Percentiles rank a stretch among this genome's conserved stretches.
Conservation (phyloP, 2,329 filamentous ascomycete genomes). For the Exophiala xenobiotica region DNA sequence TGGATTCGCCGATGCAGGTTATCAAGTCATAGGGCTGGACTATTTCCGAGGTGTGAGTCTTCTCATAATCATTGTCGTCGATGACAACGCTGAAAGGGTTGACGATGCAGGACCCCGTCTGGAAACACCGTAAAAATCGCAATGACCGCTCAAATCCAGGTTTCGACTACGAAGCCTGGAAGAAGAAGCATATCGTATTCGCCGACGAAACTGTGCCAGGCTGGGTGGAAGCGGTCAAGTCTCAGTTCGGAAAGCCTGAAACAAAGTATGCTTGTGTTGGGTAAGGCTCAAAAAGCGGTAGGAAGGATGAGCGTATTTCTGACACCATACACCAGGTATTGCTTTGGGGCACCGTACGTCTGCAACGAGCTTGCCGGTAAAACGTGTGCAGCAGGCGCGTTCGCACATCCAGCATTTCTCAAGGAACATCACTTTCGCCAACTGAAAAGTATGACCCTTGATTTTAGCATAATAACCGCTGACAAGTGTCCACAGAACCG, state of each 20-base stretch:
- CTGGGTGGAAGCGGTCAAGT: constrained; percentile 44
- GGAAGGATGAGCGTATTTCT: neutral
- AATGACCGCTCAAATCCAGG: constrained; percentile 34
- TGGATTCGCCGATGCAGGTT: constrained; percentile 47
- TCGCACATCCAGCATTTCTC: constrained; percentile 53
- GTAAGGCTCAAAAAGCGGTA: constrained; percentile 6
- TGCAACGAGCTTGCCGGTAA: constrained; percentile 42
- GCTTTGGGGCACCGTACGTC: constrained; percentile 46
- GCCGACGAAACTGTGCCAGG: constrained; percentile 45
- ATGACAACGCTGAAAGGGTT: constrained; percentile 1
- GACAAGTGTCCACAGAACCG: constrained; percentile 9
- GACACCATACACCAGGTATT: constrained; percentile 15
- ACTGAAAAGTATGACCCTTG: constrained; percentile 31
- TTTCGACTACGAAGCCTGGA: constrained; percentile 53
- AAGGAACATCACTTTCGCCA: constrained; percentile 48
- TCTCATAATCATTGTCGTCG: neutral
- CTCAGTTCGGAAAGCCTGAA: constrained; percentile 36
- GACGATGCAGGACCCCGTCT: constrained; percentile 42
- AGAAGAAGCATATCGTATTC: constrained; percentile 46
- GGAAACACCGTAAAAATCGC: constrained; percentile 40
- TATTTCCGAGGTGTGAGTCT: constrained; percentile 46
- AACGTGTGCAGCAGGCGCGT: constrained; percentile 46
- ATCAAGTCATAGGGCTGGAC: constrained; percentile 45
- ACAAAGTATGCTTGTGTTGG: constrained; percentile 27
- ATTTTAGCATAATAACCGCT: neutral